Percentiles rank a stretch among this genome's conserved stretches.
phyloP scores from a whole-genome alignment of 306 rosid species.

The Amphicarpaea edgeworthii region DNA sequence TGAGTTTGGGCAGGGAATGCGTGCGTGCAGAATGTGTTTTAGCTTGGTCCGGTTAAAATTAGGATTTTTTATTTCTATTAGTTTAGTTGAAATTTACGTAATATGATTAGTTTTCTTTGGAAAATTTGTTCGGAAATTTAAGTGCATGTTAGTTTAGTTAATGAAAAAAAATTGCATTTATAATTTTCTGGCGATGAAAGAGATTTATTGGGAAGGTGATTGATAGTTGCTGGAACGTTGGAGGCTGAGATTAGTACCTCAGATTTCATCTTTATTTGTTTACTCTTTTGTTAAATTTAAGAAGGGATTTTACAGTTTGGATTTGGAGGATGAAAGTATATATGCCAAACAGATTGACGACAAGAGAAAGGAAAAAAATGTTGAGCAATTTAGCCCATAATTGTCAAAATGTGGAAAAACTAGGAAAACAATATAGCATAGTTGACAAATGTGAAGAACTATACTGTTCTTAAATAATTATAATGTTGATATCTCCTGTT shows the following conservation, averaged over 20 bases:
- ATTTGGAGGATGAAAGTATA: constrained; percentile 22
- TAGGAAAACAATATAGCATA: background rate
- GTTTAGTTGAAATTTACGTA: background rate
- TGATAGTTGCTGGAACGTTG: constrained; percentile 9
- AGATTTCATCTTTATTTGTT: constrained; percentile 1
- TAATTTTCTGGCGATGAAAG: background rate
- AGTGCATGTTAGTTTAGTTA: background rate
- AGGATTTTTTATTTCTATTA: constrained; percentile 22
- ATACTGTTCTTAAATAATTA: constrained; percentile 1
- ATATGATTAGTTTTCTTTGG: constrained; percentile 13
- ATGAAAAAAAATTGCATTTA: background rate
- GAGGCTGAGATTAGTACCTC: constrained; percentile 33
- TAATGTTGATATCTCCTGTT: background rate
- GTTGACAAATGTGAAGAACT: constrained; percentile 17
- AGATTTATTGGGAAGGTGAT: constrained; percentile 1
- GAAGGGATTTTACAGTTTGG: constrained; percentile 9
- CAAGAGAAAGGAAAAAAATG: background rate
- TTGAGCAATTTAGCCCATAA: background rate
- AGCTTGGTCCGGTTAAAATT: constrained; percentile 19
- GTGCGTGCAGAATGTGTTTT: constrained; percentile 31
- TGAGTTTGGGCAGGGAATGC: constrained; percentile 35
- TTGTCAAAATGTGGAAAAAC: background rate
- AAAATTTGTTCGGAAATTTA: background rate
- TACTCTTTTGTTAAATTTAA: constrained; percentile 4
- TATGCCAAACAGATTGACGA: constrained; percentile 30